phyloP scores from a whole-genome alignment of 305 asterid genomes.

The Withania somnifera region DNA sequence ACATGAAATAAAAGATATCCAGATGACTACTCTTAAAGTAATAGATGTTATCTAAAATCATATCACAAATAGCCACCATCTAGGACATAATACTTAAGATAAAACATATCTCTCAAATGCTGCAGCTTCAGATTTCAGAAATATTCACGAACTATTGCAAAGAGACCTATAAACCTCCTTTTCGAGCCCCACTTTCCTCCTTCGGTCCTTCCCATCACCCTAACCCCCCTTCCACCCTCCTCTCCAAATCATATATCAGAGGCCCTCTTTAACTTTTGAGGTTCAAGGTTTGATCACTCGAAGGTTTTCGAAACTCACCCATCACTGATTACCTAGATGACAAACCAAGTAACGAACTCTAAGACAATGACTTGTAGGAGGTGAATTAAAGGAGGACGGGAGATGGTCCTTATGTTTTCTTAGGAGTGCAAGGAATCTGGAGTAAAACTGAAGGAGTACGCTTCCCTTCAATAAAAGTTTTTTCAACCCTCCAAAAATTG shows the following conservation, averaged over 20 bases:
- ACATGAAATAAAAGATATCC: not conserved
- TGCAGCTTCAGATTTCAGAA: not conserved
- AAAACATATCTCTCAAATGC: not conserved
- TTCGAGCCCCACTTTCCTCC: not conserved
- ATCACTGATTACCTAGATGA: not conserved
- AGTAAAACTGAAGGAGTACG: not conserved
- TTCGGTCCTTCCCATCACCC: not conserved
- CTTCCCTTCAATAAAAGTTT: not conserved
- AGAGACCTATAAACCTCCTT: not conserved
- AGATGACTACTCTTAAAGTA: not conserved
- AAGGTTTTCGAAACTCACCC: not conserved
- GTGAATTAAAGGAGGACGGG: not conserved
- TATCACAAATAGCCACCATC: not conserved
- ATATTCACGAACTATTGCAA: not conserved
- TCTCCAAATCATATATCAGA: not conserved
- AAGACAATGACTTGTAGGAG: not conserved
- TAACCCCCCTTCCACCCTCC: not conserved
- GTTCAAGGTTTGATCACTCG: not conserved
- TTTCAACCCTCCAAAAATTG: not conserved
- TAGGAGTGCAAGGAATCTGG: not conserved
- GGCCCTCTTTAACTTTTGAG: not conserved
- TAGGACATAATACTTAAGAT: not conserved
- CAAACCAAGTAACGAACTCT: not conserved
- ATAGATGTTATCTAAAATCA: not conserved
- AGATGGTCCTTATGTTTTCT: not conserved